Base-by-base conservation (phyloP, 805 yeast genomes). In the Candida nanaspora region DNA sequence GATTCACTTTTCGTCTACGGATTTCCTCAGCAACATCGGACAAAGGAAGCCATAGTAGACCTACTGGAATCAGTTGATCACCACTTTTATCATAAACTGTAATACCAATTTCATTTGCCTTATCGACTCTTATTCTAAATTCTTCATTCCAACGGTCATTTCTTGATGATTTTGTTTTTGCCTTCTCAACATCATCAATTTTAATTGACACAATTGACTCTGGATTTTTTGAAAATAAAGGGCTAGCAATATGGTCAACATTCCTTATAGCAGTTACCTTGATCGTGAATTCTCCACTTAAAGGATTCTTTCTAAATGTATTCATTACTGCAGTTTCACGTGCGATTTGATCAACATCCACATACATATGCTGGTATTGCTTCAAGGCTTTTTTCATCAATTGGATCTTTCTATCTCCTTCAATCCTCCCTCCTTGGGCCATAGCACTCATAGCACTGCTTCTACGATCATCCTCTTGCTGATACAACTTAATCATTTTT, bases 11-110 rank as follows among this genome's bases (percentile, higher is more conserved):
- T 59, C 82, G 83, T 53, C 93, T 84, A 62, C 99, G 86, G 41
- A 91, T 74, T 51, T 93, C 98, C 66, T 93, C 99, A 0, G 94
- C 88, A 33, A 93, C 76, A 61, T 93, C 99, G 3, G 94, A 80
- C 23, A 93, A 69, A 29, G 91, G 74, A 22, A 91, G 72, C 98
- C 98, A 93, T 52, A 84, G 78, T 30, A 93, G 71, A 8, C 95
- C 98, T 7, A 93, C 96, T 0, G 98, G 98, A 8, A 82, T 78
- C 44, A 72, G 65, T 38, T 69, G 74, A 43, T 70, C 77, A 30
- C 85, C 85, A 11, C 73, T 67, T 50, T 80, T 82, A 59, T 93
- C 98, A 59, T 82, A 88, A 4, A 93, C 86, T 2, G 89, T 77
- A 43, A 93, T 69, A 53, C 89, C 96, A 34, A 89, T 72, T 63